Evolutionary conservation across 352 stramenopile genomes (phyloP).

Genomic region (Thalassiosira delicatula): DNA sequence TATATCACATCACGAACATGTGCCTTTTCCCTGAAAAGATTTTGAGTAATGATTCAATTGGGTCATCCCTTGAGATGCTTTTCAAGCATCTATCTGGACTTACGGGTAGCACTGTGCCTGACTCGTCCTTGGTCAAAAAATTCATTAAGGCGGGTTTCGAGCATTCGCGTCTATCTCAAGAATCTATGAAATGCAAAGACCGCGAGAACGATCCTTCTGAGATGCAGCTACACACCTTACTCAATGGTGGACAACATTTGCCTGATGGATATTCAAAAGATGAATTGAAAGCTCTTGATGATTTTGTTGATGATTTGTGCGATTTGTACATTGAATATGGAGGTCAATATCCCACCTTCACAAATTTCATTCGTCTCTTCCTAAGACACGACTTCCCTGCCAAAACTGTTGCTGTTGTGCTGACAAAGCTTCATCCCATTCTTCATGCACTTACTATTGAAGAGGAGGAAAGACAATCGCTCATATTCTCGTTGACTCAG

Average conservation of each 20-base stretch:
- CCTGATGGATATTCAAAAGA: slow-evolving; percentile 49
- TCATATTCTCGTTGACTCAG: slow-evolving; percentile 31
- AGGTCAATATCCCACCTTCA: slow-evolving; percentile 79
- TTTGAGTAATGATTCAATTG: slow-evolving; percentile 60
- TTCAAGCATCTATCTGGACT: slow-evolving; percentile 40
- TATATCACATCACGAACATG: slow-evolving; percentile 82
- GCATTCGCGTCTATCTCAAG: slow-evolving; percentile 68
- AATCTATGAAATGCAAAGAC: slow-evolving; percentile 33
- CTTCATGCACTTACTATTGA: slow-evolving; percentile 76
- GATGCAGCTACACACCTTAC: slow-evolving; percentile 47
- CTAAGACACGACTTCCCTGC: slow-evolving; percentile 72
- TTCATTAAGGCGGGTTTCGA: slow-evolving; percentile 74
- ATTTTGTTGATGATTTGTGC: slow-evolving; percentile 80
- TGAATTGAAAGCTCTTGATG: slow-evolving; percentile 67
- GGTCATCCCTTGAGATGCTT: slow-evolving; percentile 34
- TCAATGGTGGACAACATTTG: slow-evolving; percentile 5
- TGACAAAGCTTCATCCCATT: slow-evolving; percentile 70
- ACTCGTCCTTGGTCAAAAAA: slow-evolving; percentile 37
- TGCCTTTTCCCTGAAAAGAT: slow-evolving; percentile 79
- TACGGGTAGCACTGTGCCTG: neutral
- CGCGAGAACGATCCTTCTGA: slow-evolving; percentile 39
- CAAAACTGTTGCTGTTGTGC: slow-evolving; percentile 55
- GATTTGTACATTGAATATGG: slow-evolving; percentile 79
- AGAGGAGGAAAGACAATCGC: slow-evolving; percentile 53
- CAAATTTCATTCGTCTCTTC: slow-evolving; percentile 77